A percentile compares a stretch with the other conserved stretches of the same genome.
phyloP scores from a whole-genome alignment of 1,284 basidiomycete species.

The Pseudomicrostroma phylloplanum region DNA sequence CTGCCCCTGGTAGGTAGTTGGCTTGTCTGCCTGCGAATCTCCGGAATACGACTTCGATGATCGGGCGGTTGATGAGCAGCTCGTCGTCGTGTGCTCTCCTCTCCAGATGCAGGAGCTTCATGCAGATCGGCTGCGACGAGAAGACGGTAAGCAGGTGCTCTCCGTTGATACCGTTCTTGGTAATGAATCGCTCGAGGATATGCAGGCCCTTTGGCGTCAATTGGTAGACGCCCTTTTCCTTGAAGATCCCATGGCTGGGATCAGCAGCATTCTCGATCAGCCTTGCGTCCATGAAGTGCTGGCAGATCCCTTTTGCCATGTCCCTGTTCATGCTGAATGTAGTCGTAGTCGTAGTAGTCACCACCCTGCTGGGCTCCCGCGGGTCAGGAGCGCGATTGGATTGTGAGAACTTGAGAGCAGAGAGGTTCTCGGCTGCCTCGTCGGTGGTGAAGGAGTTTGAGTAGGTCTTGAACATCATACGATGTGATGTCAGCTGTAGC shows the following conservation, averaged over 20 bases:
- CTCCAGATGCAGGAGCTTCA: constrained; percentile 95
- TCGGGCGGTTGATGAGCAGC: constrained; percentile 82
- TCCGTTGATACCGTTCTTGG: constrained; percentile 90
- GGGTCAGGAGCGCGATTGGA: constrained; percentile 97
- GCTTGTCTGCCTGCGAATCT: constrained; percentile 72
- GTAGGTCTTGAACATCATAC: constrained; percentile 92
- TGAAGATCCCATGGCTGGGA: constrained; percentile 78
- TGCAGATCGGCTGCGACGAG: constrained; percentile 87
- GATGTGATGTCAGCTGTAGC: constrained; percentile 77
- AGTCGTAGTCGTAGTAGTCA: constrained; percentile 97
- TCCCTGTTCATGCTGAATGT: constrained; percentile 99
- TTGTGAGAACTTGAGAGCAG: constrained; percentile 96
- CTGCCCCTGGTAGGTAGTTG: constrained; percentile 15
- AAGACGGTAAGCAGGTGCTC: constrained; percentile 88
- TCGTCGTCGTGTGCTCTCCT: constrained; percentile 87
- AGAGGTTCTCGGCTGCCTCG: constrained; percentile 86
- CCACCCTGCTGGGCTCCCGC: constrained; percentile 88
- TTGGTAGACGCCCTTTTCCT: constrained; percentile 91
- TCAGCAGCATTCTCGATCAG: constrained; percentile 95
- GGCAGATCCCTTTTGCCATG: constrained; percentile 98
- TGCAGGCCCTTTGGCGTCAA: constrained; percentile 96
- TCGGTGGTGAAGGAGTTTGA: constrained; percentile 93
- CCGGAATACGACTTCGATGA: constrained; percentile 89
- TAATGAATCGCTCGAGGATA: constrained; percentile 96
- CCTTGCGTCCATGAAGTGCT: constrained; percentile 98